A percentile compares a stretch with the other conserved stretches of the same genome.
phyloP scores from a whole-genome alignment of 2,329 filamentous ascomycete genomes.

The Coniochaeta sp. region DNA sequence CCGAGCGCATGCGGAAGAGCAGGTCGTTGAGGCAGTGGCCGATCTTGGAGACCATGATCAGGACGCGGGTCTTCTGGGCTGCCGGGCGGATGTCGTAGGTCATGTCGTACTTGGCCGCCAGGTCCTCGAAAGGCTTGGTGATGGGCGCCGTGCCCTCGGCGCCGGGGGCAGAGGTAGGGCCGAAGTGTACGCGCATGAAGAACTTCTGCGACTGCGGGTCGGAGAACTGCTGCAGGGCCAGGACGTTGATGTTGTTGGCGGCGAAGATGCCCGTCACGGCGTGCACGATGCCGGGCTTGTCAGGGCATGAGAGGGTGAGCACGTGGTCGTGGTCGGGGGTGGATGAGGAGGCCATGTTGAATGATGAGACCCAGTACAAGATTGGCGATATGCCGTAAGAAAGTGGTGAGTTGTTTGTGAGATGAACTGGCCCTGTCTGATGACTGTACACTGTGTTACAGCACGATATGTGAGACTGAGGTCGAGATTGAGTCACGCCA shows the following conservation, averaged over 20 bases:
- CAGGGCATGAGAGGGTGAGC: slow-evolving; percentile 76
- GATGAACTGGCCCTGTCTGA: too few relatives aligned
- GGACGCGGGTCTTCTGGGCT: slow-evolving; percentile 62
- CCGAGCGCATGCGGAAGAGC: slow-evolving; percentile 69
- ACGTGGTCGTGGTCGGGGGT: slow-evolving; percentile 48
- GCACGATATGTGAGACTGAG: too few relatives aligned
- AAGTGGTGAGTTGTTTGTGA: not conserved
- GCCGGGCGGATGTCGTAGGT: slow-evolving; percentile 64
- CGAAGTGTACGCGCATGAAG: slow-evolving; percentile 86
- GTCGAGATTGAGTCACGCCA: not conserved
- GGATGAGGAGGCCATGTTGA: slow-evolving; percentile 1
- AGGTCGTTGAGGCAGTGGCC: slow-evolving; percentile 81
- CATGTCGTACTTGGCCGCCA: slow-evolving; percentile 60
- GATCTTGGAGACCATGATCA: slow-evolving; percentile 89
- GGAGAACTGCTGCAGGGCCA: slow-evolving; percentile 80
- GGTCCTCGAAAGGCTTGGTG: slow-evolving; percentile 46
- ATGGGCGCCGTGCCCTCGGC: slow-evolving; percentile 44
- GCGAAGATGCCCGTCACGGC: slow-evolving; percentile 75
- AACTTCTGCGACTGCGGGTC: slow-evolving; percentile 68
- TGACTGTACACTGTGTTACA: too few relatives aligned
- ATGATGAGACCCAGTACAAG: too few relatives aligned
- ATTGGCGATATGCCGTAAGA: not conserved
- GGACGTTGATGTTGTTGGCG: slow-evolving; percentile 67
- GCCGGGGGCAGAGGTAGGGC: slow-evolving; percentile 37
- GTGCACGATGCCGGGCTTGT: slow-evolving; percentile 79